Conservation (phyloP, 257 asterid genomes). For the Asclepias syriaca region DNA sequence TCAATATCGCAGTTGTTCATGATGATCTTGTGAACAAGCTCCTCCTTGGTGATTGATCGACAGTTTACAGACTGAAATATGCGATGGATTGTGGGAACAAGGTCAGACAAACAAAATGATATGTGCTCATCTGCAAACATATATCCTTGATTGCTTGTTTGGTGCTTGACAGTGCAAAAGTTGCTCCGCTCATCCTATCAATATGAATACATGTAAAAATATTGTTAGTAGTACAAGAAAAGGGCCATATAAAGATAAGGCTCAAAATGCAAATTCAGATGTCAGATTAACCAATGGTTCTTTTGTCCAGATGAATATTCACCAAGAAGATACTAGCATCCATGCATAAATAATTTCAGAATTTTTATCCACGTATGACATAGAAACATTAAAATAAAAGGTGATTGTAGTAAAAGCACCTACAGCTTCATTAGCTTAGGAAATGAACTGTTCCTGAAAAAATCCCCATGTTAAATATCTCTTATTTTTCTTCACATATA, state of each 20-base stretch:
- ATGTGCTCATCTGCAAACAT: conserved; percentile 27
- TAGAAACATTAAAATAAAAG: neutral
- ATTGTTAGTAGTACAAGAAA: conserved; percentile 11
- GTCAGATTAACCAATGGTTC: neutral
- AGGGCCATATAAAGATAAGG: conserved; percentile 1
- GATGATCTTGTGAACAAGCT: conserved; percentile 79
- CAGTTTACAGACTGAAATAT: conserved; percentile 58
- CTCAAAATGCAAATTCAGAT: neutral
- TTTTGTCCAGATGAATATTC: neutral
- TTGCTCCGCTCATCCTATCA: conserved; percentile 21
- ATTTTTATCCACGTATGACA: neutral
- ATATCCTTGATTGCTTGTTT: conserved; percentile 8
- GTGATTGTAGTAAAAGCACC: neutral
- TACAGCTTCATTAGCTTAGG: neutral
- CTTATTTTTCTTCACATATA: neutral
- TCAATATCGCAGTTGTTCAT: conserved; percentile 58
- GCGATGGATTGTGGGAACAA: conserved; percentile 51
- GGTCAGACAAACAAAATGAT: conserved; percentile 43
- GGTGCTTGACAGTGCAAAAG: conserved; percentile 14
- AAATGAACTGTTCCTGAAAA: neutral
- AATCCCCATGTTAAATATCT: neutral
- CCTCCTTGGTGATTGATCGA: conserved; percentile 71
- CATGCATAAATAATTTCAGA: neutral
- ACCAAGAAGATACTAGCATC: neutral
- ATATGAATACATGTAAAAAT: neutral